Conservation (phyloP, 73 alveolate genomes). For the Paramecium sexaurelia region DNA sequence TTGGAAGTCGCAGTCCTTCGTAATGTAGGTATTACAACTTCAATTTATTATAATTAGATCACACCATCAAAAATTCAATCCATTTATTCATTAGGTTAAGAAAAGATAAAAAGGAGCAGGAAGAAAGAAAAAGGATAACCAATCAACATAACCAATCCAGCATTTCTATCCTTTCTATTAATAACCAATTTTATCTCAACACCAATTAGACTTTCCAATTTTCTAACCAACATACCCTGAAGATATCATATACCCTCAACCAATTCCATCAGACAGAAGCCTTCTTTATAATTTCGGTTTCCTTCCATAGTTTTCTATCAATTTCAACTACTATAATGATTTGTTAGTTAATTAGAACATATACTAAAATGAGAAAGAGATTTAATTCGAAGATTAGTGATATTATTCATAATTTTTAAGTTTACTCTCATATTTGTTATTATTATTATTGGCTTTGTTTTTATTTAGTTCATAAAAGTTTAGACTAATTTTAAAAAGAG, state of each 20-base stretch:
- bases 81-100: constrained; percentile 18
- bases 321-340: background rate
- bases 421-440: background rate
- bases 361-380: constrained; percentile 16
- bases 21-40: constrained; percentile 2
- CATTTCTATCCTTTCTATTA: background rate
- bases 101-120: constrained; percentile 60
- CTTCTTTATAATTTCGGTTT: background rate
- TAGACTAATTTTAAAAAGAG: too few species aligned
- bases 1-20: constrained; percentile 54
- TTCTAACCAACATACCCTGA: background rate
- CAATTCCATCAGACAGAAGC: background rate
- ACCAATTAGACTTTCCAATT: background rate
- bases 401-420: background rate
- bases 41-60: constrained; percentile 32
- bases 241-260: background rate
- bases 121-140: constrained; percentile 36
- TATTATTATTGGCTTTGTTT: too few species aligned
- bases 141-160: background rate
- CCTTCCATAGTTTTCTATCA: background rate
- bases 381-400: constrained; percentile 23
- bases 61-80: constrained; percentile 49
- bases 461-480: too few species aligned
- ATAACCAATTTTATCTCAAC: background rate
- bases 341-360: background rate